phyloP scores from a whole-genome alignment of 108 stramenopile species.

The Asterionellopsis glacialis region DNA sequence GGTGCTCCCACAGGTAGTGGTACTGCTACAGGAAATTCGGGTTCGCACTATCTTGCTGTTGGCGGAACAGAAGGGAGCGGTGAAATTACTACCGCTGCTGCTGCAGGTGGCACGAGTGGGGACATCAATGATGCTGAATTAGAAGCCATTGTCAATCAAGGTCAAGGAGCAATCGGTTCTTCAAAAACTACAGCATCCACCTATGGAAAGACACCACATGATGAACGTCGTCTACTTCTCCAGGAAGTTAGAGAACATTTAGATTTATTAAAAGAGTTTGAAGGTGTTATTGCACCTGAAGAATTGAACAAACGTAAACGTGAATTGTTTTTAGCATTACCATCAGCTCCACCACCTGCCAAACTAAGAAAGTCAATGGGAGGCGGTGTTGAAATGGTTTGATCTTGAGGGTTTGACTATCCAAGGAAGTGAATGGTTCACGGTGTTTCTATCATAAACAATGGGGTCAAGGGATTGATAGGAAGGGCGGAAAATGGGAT shows the following conservation, averaged over 20 bases:
- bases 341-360: slow-evolving; percentile 40
- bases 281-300: slow-evolving; percentile 43
- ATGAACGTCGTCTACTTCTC: slow-evolving; percentile 24
- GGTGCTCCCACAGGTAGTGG: slow-evolving; percentile 1
- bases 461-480: no score
- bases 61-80: no score
- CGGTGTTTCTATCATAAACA: no score
- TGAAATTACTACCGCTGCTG: neutral
- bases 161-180: neutral
- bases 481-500: no score
- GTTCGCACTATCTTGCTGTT: neutral
- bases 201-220: neutral
- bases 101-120: neutral
- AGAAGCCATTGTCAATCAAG: slow-evolving; percentile 2
- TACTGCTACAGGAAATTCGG: neutral
- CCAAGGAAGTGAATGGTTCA: no score
- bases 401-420: no score
- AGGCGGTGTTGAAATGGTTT: no score
- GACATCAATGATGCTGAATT: slow-evolving; percentile 5
- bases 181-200: no score
- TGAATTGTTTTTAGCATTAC: slow-evolving; percentile 51
- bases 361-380: no score
- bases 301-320: slow-evolving; percentile 44
- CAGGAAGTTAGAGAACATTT: slow-evolving; percentile 55
- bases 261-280: slow-evolving; percentile 57